Evolutionary conservation across 345 rosid species (phyloP).

Genomic region (Aquilaria yunnanensis): DNA sequence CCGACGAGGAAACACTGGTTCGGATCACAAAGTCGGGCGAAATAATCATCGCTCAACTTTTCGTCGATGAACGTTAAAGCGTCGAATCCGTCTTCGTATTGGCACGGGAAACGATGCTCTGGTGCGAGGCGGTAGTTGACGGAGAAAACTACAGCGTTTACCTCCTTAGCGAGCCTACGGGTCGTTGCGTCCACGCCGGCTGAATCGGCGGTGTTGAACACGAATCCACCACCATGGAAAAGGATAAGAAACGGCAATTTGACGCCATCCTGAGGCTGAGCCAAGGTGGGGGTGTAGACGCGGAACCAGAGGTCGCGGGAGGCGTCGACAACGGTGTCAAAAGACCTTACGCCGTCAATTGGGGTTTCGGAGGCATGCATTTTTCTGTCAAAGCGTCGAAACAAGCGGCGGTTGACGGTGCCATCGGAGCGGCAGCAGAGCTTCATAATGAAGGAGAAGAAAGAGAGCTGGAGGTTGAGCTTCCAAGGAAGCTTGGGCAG

Average conservation of each 20-base stretch:
- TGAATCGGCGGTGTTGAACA: not conserved
- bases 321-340: constrained; percentile 5
- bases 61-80: constrained; percentile 26
- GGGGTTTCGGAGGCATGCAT: constrained; percentile 5
- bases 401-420: constrained; percentile 8
- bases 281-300: not conserved
- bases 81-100: constrained; percentile 32
- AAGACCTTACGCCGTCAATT: not conserved
- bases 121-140: constrained; percentile 16
- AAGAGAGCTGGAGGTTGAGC: not conserved
- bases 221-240: constrained; percentile 14
- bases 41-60: not conserved
- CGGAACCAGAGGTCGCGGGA: constrained; percentile 11
- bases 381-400: constrained; percentile 10
- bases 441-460: not conserved
- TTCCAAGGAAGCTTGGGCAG: constrained; percentile 1
- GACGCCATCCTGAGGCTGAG: not conserved
- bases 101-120: constrained; percentile 23
- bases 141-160: constrained; percentile 10
- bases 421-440: constrained; percentile 6
- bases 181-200: not conserved
- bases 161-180: constrained; percentile 6
- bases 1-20: constrained; percentile 26
- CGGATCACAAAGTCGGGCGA: constrained; percentile 12
- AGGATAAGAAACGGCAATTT: not conserved